Evolutionary conservation across 768 basidiomycete species (phyloP).

Genomic region (Imleria badia): DNA sequence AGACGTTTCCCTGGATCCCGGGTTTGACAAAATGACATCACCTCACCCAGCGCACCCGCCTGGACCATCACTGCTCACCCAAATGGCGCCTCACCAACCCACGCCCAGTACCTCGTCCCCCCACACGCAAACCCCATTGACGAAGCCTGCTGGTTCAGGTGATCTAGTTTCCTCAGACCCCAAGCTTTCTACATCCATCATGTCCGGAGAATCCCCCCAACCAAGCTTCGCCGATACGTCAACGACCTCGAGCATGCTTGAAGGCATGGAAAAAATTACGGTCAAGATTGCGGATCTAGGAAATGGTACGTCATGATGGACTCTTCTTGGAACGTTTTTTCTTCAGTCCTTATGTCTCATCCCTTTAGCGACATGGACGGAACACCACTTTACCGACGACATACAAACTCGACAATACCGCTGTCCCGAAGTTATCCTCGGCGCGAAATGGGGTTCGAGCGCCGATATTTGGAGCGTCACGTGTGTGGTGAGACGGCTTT

Average conservation of each 20-base stretch:
- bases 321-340: not conserved
- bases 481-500: conserved; percentile 67
- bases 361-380: conserved; percentile 70
- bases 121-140: conserved; percentile 28
- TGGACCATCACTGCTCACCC: conserved; percentile 74
- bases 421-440: conserved; percentile 95
- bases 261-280: conserved; percentile 70
- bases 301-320: conserved; percentile 59
- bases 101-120: conserved; percentile 22
- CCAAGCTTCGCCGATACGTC: conserved; percentile 26
- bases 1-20: conserved; percentile 43
- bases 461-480: conserved; percentile 98
- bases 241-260: conserved; percentile 31
- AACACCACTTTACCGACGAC: conserved; percentile 98
- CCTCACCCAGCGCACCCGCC: conserved; percentile 38
- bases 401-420: conserved; percentile 98
- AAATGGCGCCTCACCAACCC: conserved; percentile 51
- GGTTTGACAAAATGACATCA: conserved; percentile 39
- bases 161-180: conserved; percentile 17
- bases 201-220: conserved; percentile 30
- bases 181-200: conserved; percentile 28
- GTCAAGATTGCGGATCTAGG: conserved; percentile 99
- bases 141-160: conserved; percentile 22
- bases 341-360: not conserved
- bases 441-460: conserved; percentile 92